phyloP scores from a whole-genome alignment of 2,329 filamentous ascomycete species.

The Cytospora leucostoma region DNA sequence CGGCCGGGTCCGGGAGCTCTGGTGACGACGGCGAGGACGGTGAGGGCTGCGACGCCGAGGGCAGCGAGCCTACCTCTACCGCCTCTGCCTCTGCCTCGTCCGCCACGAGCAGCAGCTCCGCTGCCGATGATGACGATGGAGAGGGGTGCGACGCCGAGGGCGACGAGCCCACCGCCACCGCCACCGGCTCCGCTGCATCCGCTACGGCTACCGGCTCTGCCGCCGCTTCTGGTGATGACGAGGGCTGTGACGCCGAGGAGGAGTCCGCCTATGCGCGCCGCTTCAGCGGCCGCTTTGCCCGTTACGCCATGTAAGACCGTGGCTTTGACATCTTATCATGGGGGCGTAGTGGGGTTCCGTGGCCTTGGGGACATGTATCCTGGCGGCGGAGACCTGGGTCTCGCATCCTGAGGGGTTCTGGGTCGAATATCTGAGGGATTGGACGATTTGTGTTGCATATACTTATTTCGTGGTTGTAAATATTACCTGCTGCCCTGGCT shows the following conservation, averaged over 20 bases:
- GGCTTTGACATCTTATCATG: background rate
- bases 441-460: slow-evolving; percentile 1
- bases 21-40: slow-evolving; percentile 2
- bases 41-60: slow-evolving; percentile 4
- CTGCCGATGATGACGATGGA: background rate
- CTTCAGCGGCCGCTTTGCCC: slow-evolving; percentile 3
- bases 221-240: slow-evolving; percentile 1
- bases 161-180: background rate
- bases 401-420: background rate
- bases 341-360: background rate
- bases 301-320: background rate
- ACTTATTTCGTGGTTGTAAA: slow-evolving; percentile 22
- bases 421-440: background rate
- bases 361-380: slow-evolving; percentile 2
- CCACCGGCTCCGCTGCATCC: background rate
- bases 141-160: background rate
- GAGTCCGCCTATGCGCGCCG: slow-evolving; percentile 11
- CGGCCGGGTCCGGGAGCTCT: background rate
- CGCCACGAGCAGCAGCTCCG: background rate
- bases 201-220: background rate
- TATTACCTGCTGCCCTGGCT: slow-evolving; percentile 19
- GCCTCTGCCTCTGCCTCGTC: background rate
- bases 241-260: slow-evolving; percentile 24
- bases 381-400: background rate
- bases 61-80: background rate